Evolutionary conservation across 202 grass and related monocot genomes (phyloP).

Genomic region (Zoysia matrella): DNA sequence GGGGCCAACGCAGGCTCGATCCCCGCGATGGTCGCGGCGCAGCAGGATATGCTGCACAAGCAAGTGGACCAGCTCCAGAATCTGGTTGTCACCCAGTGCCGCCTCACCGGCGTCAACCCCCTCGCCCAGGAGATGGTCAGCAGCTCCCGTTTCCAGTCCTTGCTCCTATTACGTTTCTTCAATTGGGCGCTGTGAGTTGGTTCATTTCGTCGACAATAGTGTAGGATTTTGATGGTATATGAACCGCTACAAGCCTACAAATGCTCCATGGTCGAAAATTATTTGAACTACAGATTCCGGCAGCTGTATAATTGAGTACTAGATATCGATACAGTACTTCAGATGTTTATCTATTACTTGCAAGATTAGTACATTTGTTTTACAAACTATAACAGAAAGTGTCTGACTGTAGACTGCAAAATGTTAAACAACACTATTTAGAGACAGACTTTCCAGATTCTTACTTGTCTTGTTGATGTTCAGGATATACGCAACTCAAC

Average conservation of each 20-base stretch:
- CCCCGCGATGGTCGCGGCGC: slow-evolving; percentile 58
- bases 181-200: neutral
- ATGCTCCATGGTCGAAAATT: neutral
- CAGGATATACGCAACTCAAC: neutral
- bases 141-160: neutral
- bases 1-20: slow-evolving; percentile 48
- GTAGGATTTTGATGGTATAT: neutral
- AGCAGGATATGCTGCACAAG: slow-evolving; percentile 65
- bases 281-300: neutral
- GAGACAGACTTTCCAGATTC: neutral
- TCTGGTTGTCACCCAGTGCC: slow-evolving; percentile 82
- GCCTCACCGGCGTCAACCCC: slow-evolving; percentile 86
- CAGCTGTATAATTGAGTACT: neutral
- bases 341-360: slow-evolving; percentile 3
- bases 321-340: neutral
- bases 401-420: neutral
- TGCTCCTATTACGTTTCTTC: slow-evolving; percentile 2
- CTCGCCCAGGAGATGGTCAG: slow-evolving; percentile 95
- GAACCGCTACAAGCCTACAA: no score
- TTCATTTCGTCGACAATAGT: neutral
- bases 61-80: slow-evolving; percentile 79
- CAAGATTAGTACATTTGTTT: neutral
- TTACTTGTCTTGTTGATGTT: neutral
- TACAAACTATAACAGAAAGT: neutral
- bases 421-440: neutral